Evolutionary conservation across 2,329 filamentous ascomycete species (phyloP).

Genomic region (Aspergillus pseudonomiae): DNA sequence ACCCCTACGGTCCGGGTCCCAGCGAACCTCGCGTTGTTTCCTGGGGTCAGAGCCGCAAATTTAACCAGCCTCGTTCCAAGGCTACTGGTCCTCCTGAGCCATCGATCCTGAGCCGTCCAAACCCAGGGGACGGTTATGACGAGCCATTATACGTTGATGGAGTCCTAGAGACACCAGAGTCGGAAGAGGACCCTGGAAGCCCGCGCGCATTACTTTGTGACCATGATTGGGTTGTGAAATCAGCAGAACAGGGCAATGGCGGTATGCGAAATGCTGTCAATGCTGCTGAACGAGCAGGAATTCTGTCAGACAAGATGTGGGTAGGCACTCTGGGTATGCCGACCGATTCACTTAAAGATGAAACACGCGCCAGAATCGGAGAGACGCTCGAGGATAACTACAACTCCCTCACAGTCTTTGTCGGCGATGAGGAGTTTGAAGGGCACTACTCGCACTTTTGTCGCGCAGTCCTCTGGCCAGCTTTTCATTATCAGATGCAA

Average conservation of each 20-base stretch:
- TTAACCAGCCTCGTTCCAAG: slow-evolving; percentile 78
- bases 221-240: slow-evolving; percentile 77
- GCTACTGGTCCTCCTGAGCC: slow-evolving; percentile 73
- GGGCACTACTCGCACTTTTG: slow-evolving; percentile 94
- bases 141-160: slow-evolving; percentile 25
- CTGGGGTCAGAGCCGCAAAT: slow-evolving; percentile 68
- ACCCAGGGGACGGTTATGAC: slow-evolving; percentile 23
- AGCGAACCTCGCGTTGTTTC: slow-evolving; percentile 74
- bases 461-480: slow-evolving; percentile 94
- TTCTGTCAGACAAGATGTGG: slow-evolving; percentile 75
- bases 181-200: slow-evolving; percentile 56
- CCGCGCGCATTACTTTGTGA: slow-evolving; percentile 65
- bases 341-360: slow-evolving; percentile 76
- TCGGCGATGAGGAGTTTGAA: slow-evolving; percentile 87
- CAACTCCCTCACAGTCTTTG: slow-evolving; percentile 80
- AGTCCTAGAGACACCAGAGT: slow-evolving; percentile 12
- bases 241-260: slow-evolving; percentile 87
- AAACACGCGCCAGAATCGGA: slow-evolving; percentile 79
- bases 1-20: slow-evolving; percentile 34
- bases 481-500: slow-evolving; percentile 96
- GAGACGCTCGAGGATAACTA: slow-evolving; percentile 77
- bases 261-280: slow-evolving; percentile 85
- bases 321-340: slow-evolving; percentile 92
- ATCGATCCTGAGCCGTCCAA: slow-evolving; percentile 64
- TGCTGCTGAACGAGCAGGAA: slow-evolving; percentile 71